Evolutionary conservation across 164 flowering plant species (phyloP).

Genomic region (Litsea cubeba): DNA sequence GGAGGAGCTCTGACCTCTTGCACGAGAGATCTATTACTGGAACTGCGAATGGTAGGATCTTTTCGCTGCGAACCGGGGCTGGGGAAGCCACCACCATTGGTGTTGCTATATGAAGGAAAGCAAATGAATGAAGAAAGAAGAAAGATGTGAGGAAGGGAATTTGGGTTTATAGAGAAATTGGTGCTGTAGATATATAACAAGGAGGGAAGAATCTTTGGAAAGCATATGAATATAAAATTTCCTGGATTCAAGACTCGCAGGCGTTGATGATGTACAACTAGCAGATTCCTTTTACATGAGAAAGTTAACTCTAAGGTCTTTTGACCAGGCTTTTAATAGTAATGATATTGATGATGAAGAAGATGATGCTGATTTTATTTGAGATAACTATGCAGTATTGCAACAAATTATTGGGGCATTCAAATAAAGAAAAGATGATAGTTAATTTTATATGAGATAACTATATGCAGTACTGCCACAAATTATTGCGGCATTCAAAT

Average conservation of each 20-base stretch:
- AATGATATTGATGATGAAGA: no score
- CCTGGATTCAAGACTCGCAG: conserved; percentile 5
- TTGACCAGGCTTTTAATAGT: background rate
- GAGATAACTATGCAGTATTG: background rate
- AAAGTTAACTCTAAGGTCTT: background rate
- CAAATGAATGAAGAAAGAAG: background rate
- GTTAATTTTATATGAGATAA: background rate
- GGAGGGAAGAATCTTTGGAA: background rate
- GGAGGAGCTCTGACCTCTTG: conserved; percentile 19
- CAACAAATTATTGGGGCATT: background rate
- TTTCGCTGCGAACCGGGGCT: conserved; percentile 21
- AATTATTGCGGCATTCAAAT: no score
- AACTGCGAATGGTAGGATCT: conserved; percentile 28
- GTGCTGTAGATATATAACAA: background rate
- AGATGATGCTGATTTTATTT: background rate
- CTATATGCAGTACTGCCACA: background rate
- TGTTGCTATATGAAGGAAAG: background rate
- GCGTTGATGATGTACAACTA: conserved; percentile 11
- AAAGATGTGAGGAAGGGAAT: conserved; percentile 1
- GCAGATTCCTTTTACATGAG: conserved; percentile 6
- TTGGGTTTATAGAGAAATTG: background rate
- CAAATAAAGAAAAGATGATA: background rate
- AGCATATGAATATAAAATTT: background rate
- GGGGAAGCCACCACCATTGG: conserved; percentile 39
- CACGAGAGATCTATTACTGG: conserved; percentile 39